phyloP scores from a whole-genome alignment of 768 basidiomycete species.

The Boletus rex-veris region DNA sequence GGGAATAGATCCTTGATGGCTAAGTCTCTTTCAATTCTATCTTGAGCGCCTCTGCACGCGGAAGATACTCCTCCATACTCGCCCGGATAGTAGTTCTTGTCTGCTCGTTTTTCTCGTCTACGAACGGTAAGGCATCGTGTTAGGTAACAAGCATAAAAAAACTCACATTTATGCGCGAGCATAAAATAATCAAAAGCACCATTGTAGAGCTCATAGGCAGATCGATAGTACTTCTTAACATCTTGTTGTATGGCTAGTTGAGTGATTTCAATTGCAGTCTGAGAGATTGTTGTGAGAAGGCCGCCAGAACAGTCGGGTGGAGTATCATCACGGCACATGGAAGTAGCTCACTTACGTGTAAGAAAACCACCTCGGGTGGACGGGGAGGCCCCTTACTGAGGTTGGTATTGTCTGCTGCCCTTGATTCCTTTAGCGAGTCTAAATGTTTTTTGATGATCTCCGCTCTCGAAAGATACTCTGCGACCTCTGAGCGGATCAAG shows the following conservation, averaged over 20 bases:
- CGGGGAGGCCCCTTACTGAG: constrained; percentile 4
- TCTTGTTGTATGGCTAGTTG: constrained; percentile 89
- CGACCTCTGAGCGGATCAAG: constrained; percentile 80
- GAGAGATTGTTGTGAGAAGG: background rate
- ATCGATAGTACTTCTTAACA: constrained; percentile 81
- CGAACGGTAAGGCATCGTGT: background rate
- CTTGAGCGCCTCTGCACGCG: constrained; percentile 86
- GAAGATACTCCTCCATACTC: constrained; percentile 87
- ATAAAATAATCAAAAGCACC: constrained; percentile 96
- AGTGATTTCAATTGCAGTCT: constrained; percentile 84
- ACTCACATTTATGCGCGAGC: constrained; percentile 84
- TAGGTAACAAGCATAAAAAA: background rate
- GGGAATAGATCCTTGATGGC: no score
- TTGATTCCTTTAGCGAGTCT: constrained; percentile 4
- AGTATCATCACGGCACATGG: no score
- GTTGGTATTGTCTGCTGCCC: background rate
- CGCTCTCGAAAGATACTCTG: constrained; percentile 84
- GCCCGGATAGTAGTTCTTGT: constrained; percentile 75
- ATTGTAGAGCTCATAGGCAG: constrained; percentile 89
- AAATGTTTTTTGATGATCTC: constrained; percentile 87
- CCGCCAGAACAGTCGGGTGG: background rate
- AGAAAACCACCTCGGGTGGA: constrained; percentile 15
- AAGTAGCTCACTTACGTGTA: constrained; percentile 7
- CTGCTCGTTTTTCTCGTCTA: constrained; percentile 85
- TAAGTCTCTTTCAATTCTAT: background rate